Base-by-base conservation (phyloP, 371 early-diverging fungal genomes). In the Dichotomocladium elegans region DNA sequence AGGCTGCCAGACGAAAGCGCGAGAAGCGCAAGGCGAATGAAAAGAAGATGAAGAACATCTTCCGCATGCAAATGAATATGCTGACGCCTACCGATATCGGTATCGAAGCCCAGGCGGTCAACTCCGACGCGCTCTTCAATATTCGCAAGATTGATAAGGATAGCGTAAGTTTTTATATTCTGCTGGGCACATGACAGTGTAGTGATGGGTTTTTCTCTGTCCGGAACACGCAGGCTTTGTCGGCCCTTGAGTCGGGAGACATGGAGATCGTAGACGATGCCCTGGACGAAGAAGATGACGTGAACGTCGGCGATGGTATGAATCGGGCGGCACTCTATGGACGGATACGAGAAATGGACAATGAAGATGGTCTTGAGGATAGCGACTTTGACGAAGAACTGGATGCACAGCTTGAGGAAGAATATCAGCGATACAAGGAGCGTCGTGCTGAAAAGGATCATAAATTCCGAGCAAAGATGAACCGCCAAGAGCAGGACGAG, bases 31-130 rank as follows among this genome's bases (percentile, higher is more conserved):
- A 82, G 60, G 56, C 81, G 41, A 80, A 86, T 50, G 89, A 90
- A 62, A 88, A 90, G 69, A 83, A 86, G 46, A 89, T 88, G 58
- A 93, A 91, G 74, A 77, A 84, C 51, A 78, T 94, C 19, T 73
- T 90, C 49, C 88, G 92, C 51, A 78, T 96, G 81, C 93, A 92
- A 57, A 66, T 96, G 45, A 92, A 93, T 44, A 98, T 98, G 98
- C 82, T 83, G 34, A 85, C 90, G 3, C 94, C 96, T 14, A 79
- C 78, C 1, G 98, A 96, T 45, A 87, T 93, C 60, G 93, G 87
- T 55, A 63, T 85, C 56, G 92, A 92, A 55, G 83, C 87, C 47
- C 75, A 81, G 56, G 91, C 80, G 47, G 72, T 74, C 17, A 83
- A 79, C 30, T 85, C 70, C 12, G 81, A 81, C 24, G 64, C 77